phyloP scores from a whole-genome alignment of 139 green algal genomes.

The Haematococcus lacustris region DNA sequence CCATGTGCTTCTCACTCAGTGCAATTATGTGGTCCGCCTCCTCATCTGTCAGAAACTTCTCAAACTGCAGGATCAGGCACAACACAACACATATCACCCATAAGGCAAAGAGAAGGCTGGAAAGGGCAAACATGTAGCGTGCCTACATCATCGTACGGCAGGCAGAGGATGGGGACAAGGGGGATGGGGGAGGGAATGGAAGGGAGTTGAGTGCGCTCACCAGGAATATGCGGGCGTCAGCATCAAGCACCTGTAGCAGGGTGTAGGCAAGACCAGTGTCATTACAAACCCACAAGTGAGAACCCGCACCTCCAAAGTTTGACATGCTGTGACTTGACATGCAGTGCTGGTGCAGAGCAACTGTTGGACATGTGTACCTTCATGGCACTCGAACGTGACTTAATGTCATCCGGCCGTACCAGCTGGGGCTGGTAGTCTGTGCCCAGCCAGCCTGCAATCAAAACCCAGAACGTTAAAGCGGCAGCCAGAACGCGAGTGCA shows the following conservation, averaged over 20 bases:
- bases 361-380: too few relatives aligned
- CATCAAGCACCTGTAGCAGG: slow-evolving; percentile 35
- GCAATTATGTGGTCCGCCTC: slow-evolving; percentile 34
- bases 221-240: slow-evolving; percentile 32
- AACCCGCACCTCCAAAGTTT: too few relatives aligned
- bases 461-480: too few relatives aligned
- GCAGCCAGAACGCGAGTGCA: neutral
- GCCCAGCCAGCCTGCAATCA: slow-evolving; percentile 8
- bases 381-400: neutral
- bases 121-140: too few relatives aligned
- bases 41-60: slow-evolving; percentile 31
- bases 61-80: slow-evolving; percentile 11
- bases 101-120: too few relatives aligned
- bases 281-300: too few relatives aligned
- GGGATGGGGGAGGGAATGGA: neutral
- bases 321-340: too few relatives aligned
- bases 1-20: slow-evolving; percentile 11
- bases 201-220: neutral
- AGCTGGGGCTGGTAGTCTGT: slow-evolving; percentile 5
- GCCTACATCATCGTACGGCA: too few relatives aligned
- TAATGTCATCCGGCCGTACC: neutral
- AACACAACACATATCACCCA: too few relatives aligned
- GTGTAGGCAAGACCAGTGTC: too few relatives aligned
- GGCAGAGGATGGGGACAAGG: neutral
- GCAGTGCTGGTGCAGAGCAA: too few relatives aligned